These are phyloP conservation scores for Chaetomium sp. DNA, from an alignment of 2,329 filamentous ascomycete species.

Conservation along the genomic window DNA sequence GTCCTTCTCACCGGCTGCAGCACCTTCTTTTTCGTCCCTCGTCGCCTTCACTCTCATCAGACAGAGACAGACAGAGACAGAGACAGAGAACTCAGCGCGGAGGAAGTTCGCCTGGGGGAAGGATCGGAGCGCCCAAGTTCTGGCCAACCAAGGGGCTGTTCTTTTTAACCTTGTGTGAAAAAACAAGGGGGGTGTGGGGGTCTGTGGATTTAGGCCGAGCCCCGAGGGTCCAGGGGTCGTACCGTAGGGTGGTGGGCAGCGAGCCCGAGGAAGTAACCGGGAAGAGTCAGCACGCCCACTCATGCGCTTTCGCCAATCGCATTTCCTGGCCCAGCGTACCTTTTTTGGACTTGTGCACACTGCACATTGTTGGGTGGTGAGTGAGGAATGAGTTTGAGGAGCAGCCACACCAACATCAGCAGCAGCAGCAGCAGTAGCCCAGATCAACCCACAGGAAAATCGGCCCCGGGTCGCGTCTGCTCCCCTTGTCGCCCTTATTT, in stretches of 20 bases:
- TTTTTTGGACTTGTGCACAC: conserved; percentile 9
- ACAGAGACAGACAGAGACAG: too few relatives aligned
- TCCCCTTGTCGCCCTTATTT: conserved; percentile 26
- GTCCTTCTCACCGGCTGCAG: too few relatives aligned
- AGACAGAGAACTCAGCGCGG: too few relatives aligned
- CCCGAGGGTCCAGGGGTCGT: background rate
- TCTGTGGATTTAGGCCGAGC: background rate
- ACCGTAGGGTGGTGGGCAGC: background rate
- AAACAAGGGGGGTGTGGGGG: background rate
- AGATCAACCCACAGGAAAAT: conserved; percentile 27
- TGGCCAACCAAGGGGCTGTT: too few relatives aligned
- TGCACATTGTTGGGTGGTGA: conserved; percentile 12
- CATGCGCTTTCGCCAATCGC: conserved; percentile 10
- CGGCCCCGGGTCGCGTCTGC: conserved; percentile 29
- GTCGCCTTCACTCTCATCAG: too few relatives aligned
- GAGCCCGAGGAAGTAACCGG: conserved; percentile 4
- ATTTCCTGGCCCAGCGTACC: conserved; percentile 13
- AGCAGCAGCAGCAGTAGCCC: background rate
- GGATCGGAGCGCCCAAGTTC: too few relatives aligned
- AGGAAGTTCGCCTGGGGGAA: too few relatives aligned
- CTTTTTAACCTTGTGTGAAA: too few relatives aligned
- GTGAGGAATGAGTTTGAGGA: conserved; percentile 17
- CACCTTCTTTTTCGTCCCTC: too few relatives aligned
- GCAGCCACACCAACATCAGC: conserved; percentile 24
- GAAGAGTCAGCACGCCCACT: conserved; percentile 4